phyloP scores from a whole-genome alignment of 129 eudicot species.

The Flaveria sonorensis region DNA sequence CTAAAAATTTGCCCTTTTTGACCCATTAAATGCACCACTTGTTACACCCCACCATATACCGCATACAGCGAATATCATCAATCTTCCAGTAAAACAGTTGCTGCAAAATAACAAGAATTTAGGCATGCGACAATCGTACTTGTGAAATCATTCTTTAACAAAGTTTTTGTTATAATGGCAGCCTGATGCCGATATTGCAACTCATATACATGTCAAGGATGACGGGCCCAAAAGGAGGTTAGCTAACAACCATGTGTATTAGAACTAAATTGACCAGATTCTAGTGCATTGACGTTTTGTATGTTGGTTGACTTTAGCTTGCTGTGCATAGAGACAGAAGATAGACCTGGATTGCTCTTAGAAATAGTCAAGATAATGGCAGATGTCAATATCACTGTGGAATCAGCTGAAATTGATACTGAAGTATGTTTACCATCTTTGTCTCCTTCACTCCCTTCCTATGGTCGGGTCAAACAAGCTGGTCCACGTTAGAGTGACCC shows the following conservation, averaged over 20 bases:
- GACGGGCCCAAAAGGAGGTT: constrained; percentile 96
- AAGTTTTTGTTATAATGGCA: constrained; percentile 34
- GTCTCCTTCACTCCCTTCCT: constrained; percentile 5
- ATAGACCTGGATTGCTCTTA: constrained; percentile 85
- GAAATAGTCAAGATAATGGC: constrained; percentile 78
- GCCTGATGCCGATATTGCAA: constrained; percentile 80
- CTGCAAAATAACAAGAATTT: background rate
- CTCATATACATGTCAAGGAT: constrained; percentile 82
- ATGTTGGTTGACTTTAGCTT: constrained; percentile 54
- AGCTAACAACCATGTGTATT: constrained; percentile 24
- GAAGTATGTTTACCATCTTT: constrained; percentile 47
- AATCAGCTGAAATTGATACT: constrained; percentile 93
- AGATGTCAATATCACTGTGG: constrained; percentile 68
- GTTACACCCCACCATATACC: too few relatives aligned
- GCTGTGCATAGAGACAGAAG: constrained; percentile 89
- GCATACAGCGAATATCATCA: background rate
- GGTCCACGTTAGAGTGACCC: background rate
- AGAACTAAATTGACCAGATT: background rate
- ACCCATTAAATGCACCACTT: background rate
- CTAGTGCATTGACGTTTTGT: constrained; percentile 14
- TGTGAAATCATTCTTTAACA: background rate
- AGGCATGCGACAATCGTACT: background rate
- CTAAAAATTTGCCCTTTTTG: background rate
- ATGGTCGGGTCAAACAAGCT: background rate
- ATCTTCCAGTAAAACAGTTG: background rate